Evolutionary conservation across 2,329 filamentous ascomycete genomes (phyloP), one percentile per base, ranked within the genome.

Genomic region (Ophiostoma triangulosporum): DNA sequence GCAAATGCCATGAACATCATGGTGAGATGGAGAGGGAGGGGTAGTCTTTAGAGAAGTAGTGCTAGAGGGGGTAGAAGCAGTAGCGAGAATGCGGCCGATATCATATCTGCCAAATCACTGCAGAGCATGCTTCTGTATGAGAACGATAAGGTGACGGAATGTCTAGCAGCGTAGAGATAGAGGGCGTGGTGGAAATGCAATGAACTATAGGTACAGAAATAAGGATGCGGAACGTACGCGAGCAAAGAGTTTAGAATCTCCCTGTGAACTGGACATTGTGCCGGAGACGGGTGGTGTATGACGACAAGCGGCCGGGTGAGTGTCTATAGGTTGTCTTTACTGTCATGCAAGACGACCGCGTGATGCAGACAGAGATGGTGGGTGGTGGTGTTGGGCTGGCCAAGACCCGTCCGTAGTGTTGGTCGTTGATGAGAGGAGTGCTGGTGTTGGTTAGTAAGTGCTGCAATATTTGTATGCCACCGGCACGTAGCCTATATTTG

Each of bases 241-340:
- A 70, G 93, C 91, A 76, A 98, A 98, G 73, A 98, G 84, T 81
- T 96, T 97, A 73, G 93, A 95, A 81, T 97, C 93, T 73, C 87
- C 88, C 58, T 73, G 72, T 57, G 74, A 69, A 64, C 66, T 71
- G 63, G 77, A 74, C 77, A 81, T 81, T 64, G 63, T 31, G 55
- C 45, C 49, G 49, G 29, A 29, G 20, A 50, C 17, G 40, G 20
- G 32, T 22, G 24, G 33, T n/a, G 20, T 8, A 7, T 22, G 17
- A 26, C 32, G 49, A 12, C 32, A 29, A 22, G 35, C n/a, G 35
- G 35, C 35, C 35, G 26, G 26, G 6, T 29, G 43, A 14, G 14
- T 29, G 40, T 45, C 12, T 45, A 6, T 22, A 40, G 17, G 17
- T 4, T 27, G 24, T 43, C 17, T 8, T 43, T 24, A 12, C 38